Evolutionary conservation across 257 asterid genomes (phyloP).

Genomic region (Penstemon newberryi): DNA sequence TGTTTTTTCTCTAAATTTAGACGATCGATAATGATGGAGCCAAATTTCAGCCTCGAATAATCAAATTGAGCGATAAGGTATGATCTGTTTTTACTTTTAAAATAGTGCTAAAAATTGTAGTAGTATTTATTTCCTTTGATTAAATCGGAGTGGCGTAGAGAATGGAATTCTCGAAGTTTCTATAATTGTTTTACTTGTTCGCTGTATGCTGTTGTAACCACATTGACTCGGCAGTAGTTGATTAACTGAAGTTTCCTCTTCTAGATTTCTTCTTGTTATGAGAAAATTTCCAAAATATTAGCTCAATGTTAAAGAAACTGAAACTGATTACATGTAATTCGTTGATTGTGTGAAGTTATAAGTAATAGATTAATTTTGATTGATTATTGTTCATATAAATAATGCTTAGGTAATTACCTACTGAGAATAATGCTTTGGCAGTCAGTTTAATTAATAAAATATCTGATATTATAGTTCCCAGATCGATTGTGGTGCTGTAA

Average conservation of each 20-base stretch:
- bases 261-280: not conserved
- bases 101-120: not conserved
- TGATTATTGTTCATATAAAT: not conserved
- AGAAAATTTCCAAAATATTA: not conserved
- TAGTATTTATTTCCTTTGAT: not conserved
- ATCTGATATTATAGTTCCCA: not conserved
- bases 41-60: not conserved
- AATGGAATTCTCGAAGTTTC: constrained; percentile 16
- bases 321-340: not conserved
- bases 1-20: too few species aligned
- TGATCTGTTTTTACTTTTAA: not conserved
- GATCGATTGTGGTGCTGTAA: too few species aligned
- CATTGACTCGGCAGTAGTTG: constrained; percentile 12
- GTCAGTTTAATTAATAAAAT: not conserved
- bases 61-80: not conserved
- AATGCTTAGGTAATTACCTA: not conserved
- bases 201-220: constrained; percentile 18
- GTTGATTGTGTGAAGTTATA: constrained; percentile 3
- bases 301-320: constrained; percentile 5
- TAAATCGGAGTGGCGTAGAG: not conserved
- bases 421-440: not conserved
- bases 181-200: constrained; percentile 15
- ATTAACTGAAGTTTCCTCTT: constrained; percentile 1
- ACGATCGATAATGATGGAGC: not conserved
- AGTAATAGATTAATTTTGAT: not conserved